These are phyloP conservation scores for Apiotrichum mycotoxinovorans DNA, from an alignment of 1,284 basidiomycete species.

Conservation along the genomic window DNA sequence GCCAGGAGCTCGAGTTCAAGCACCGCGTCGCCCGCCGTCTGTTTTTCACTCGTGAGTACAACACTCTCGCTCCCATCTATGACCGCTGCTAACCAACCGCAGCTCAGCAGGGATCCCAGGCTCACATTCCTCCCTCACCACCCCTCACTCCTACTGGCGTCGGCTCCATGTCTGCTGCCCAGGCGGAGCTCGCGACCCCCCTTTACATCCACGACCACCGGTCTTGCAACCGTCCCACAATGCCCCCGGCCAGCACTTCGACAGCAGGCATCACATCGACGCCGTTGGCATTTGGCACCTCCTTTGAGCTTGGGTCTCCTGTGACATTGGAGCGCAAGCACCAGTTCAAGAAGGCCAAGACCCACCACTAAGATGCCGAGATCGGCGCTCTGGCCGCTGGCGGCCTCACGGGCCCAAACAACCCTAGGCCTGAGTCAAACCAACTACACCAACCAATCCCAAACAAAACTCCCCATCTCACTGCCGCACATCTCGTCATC, in stretches of 20 bases:
- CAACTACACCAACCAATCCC: too few relatives aligned
- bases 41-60: conserved; percentile 5
- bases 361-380: not conserved
- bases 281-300: not conserved
- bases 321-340: not conserved
- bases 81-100: not conserved
- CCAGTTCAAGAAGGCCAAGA: not conserved
- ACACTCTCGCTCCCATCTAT: not conserved
- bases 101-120: conserved; percentile 1
- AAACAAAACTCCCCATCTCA: too few relatives aligned
- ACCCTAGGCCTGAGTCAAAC: not conserved
- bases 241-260: not conserved
- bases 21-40: not conserved
- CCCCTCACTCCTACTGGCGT: not conserved
- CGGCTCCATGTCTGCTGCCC: not conserved
- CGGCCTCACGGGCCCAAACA: not conserved
- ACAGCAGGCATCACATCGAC: not conserved
- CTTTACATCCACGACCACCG: not conserved
- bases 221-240: not conserved
- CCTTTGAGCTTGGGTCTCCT: not conserved
- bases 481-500: too few relatives aligned
- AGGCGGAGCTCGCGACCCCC: not conserved
- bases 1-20: conserved; percentile 3
- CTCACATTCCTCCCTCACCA: not conserved
- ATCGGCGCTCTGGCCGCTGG: not conserved